These are phyloP conservation scores for Magnolia sinica DNA, from an alignment of 164 flowering plant genomes.

Conservation along the genomic window DNA sequence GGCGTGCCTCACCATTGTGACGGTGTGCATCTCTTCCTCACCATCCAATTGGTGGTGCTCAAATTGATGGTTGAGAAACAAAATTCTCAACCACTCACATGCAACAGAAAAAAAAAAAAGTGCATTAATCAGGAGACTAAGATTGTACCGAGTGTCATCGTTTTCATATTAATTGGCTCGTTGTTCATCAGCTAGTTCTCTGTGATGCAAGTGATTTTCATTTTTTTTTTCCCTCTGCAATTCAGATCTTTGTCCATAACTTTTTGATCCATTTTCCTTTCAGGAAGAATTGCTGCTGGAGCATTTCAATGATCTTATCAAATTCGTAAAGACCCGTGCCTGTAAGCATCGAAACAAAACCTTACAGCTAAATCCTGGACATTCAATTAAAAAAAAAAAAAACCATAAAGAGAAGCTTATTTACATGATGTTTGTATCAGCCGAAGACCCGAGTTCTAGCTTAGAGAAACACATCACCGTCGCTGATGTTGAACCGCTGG, in stretches of 20 bases:
- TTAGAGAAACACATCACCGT: conserved; percentile 63
- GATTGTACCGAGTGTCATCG: too few species aligned
- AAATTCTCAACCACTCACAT: too few species aligned
- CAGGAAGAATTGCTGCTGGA: conserved; percentile 93
- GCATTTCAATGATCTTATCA: conserved; percentile 85
- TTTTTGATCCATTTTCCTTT: conserved; percentile 13
- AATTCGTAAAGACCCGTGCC: conserved; percentile 84
- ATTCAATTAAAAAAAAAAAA: neutral
- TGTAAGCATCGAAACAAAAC: conserved; percentile 46
- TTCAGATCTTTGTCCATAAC: neutral
- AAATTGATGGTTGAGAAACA: too few species aligned
- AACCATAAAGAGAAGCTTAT: neutral
- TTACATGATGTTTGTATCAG: conserved; percentile 33
- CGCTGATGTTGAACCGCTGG: conserved; percentile 84
- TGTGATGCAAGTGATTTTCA: neutral
- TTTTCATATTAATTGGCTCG: neutral
- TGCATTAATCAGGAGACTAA: too few species aligned
- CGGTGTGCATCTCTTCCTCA: too few species aligned
- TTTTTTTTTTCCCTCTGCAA: neutral
- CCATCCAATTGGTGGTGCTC: too few species aligned
- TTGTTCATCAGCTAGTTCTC: neutral
- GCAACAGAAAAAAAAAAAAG: too few species aligned
- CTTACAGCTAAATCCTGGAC: neutral
- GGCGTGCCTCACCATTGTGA: too few species aligned
- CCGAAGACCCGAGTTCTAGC: conserved; percentile 64